Evolutionary conservation across 495 filamentous ascomycete species (phyloP), one percentile per base, ranked within the genome.

Genomic region (Tuber borchii): DNA sequence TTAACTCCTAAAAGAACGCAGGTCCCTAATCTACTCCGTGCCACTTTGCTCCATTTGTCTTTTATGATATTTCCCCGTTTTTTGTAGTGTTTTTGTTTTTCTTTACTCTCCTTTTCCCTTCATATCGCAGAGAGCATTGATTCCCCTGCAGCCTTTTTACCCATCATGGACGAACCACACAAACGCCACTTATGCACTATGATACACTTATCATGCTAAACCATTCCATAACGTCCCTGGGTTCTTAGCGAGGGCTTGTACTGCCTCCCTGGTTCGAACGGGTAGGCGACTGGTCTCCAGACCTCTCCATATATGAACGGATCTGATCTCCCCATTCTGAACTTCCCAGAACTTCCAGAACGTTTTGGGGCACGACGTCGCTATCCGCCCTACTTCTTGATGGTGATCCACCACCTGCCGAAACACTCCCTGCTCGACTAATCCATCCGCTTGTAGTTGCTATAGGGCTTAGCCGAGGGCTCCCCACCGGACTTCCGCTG

Each of bases 281-380:
- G 19, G 77, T 79, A 20, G 78, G 76, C 37, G 77, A 76, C 17
- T 76, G 69, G 51, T 77, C 73, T n/a, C 71, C 78, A 34, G 73
- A 71, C 51, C 74, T 72, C 42, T 76, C 80, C 43, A 82, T 82
- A 56, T 76, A 82, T 17, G 75, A 77, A 31, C 79, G 74, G 45
- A 83, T 83, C 70, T 80, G 79, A 19, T 80, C 78, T 17, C 75
- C 76, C 81, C 81, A 83, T 74, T 80, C 81, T 2, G 74, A 79
- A 69, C 74, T 74, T 7, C 72, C 74, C 20, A 81, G 72, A 56
- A 78, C 79, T 68, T 81, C 79, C 26, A 83, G 69, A 70, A 78
- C 81, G 22, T 79, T 73, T 56, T 72, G 77, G 22, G 79, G 70
- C n/a, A 82, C 65, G 17, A 80, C 75, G 31, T 81, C 75, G 70